Percentiles rank a stretch among this genome's conserved stretches.
These are phyloP conservation scores for Aulographum hederae DNA, from an alignment of 2,329 filamentous ascomycete species.

Conservation along the genomic window DNA sequence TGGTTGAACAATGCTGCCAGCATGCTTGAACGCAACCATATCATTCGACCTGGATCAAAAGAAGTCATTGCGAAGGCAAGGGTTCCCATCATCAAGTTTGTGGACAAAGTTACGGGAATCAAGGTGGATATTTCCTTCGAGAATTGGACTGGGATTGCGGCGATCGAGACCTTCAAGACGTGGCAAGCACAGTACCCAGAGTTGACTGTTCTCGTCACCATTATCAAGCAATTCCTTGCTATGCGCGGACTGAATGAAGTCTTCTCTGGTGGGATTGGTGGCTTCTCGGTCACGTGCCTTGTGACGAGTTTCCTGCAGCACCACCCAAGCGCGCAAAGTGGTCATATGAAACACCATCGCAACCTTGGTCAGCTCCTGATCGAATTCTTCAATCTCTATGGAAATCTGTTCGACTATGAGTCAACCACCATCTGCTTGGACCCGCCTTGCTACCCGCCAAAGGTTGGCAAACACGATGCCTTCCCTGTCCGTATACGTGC, in stretches of 20 bases:
- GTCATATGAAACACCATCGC: conserved; percentile 36
- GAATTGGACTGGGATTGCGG: conserved; percentile 63
- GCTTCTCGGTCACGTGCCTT: conserved; percentile 86
- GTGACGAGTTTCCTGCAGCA: conserved; percentile 77
- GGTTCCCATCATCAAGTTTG: conserved; percentile 84
- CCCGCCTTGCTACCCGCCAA: conserved; percentile 56
- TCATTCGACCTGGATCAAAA: too few species aligned
- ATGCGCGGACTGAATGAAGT: conserved; percentile 89
- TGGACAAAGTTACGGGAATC: conserved; percentile 58
- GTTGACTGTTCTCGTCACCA: conserved; percentile 69
- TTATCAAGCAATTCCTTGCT: conserved; percentile 82
- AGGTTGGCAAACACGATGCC: conserved; percentile 27
- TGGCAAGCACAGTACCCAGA: conserved; percentile 70
- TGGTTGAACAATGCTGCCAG: neutral
- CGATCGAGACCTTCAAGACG: conserved; percentile 58
- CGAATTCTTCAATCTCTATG: conserved; percentile 80
- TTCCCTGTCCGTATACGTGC: neutral
- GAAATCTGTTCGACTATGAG: conserved; percentile 57
- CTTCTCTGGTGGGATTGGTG: conserved; percentile 75
- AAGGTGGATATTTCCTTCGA: conserved; percentile 92
- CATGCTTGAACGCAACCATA: neutral
- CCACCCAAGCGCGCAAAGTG: conserved; percentile 50
- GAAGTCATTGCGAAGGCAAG: conserved; percentile 56
- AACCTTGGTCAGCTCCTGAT: conserved; percentile 69
- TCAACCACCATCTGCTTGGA: conserved; percentile 57